Evolutionary conservation across 2,329 filamentous ascomycete species (phyloP).

Genomic region (Fusarium oligoseptatum): DNA sequence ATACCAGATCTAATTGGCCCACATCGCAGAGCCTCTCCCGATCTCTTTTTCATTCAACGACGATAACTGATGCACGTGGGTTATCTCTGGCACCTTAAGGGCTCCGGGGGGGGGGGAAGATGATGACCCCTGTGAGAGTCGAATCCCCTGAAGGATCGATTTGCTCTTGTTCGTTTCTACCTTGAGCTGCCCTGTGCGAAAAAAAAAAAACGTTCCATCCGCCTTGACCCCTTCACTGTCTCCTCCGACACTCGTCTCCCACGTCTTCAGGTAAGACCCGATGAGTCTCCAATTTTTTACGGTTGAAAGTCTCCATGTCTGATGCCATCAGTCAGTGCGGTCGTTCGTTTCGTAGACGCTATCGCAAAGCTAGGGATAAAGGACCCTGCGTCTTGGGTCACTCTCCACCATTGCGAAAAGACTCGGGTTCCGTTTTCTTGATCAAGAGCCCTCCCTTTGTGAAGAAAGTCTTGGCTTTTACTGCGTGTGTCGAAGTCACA

Average conservation of each 20-base stretch:
- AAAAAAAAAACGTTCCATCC: background rate
- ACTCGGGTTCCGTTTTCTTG: background rate
- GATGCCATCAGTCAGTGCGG: background rate
- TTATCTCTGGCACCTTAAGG: background rate
- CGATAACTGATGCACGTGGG: conserved; percentile 36
- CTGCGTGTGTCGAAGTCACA: background rate
- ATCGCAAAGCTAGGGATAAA: background rate
- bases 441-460: background rate
- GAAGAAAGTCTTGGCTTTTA: background rate
- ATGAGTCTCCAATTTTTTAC: background rate
- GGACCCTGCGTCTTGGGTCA: background rate
- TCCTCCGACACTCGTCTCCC: background rate
- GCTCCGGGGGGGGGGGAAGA: background rate
- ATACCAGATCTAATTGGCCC: conserved; percentile 18
- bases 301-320: background rate
- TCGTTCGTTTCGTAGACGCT: background rate
- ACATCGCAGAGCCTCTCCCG: conserved; percentile 15
- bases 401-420: background rate
- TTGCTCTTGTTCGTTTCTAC: background rate
- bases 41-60: conserved; percentile 21
- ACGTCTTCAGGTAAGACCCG: conserved; percentile 3
- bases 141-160: background rate
- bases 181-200: conserved; percentile 1
- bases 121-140: background rate
- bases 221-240: background rate